These are phyloP conservation scores for Sclerotinia sclerotiorum DNA, from an alignment of 2,329 filamentous ascomycete genomes.

Conservation along the genomic window DNA sequence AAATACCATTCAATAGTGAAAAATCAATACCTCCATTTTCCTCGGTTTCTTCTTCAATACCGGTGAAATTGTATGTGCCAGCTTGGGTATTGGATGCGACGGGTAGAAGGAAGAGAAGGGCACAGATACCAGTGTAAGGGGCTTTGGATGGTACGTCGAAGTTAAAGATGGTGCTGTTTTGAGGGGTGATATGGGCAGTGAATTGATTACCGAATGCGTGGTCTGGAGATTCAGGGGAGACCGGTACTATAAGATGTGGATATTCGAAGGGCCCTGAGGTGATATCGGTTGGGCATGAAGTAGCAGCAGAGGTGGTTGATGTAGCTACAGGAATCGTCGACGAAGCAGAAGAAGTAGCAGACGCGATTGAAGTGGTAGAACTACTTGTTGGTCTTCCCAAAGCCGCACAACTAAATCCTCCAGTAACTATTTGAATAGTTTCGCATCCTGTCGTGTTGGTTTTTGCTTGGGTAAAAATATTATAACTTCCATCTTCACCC, in stretches of 20 bases:
- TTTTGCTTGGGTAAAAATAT: slow-evolving; percentile 33
- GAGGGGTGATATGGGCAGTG: slow-evolving; percentile 53
- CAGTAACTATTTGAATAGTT: slow-evolving; percentile 31
- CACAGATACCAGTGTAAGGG: slow-evolving; percentile 52
- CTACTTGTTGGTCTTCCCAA: slow-evolving; percentile 24
- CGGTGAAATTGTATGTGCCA: slow-evolving; percentile 51
- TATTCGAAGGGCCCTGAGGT: slow-evolving; percentile 49
- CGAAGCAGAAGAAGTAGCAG: slow-evolving; percentile 1
- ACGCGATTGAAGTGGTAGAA: not conserved
- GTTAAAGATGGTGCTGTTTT: slow-evolving; percentile 58
- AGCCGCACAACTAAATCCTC: slow-evolving; percentile 34
- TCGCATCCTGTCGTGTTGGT: slow-evolving; percentile 33
- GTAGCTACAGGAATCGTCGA: not conserved
- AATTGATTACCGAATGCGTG: slow-evolving; percentile 53
- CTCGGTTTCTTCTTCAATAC: slow-evolving; percentile 51
- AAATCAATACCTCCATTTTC: slow-evolving; percentile 41
- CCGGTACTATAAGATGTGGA: slow-evolving; percentile 62
- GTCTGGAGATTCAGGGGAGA: slow-evolving; percentile 55
- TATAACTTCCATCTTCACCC: slow-evolving; percentile 34
- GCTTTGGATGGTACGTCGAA: slow-evolving; percentile 58
- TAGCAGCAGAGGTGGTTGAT: slow-evolving; percentile 9
- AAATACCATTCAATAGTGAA: slow-evolving; percentile 47
- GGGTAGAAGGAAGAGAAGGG: slow-evolving; percentile 65
- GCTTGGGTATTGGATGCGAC: slow-evolving; percentile 46
- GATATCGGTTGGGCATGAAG: slow-evolving; percentile 26